phyloP scores from a whole-genome alignment of 2,329 filamentous ascomycete genomes.

The Aspergillus sergii region DNA sequence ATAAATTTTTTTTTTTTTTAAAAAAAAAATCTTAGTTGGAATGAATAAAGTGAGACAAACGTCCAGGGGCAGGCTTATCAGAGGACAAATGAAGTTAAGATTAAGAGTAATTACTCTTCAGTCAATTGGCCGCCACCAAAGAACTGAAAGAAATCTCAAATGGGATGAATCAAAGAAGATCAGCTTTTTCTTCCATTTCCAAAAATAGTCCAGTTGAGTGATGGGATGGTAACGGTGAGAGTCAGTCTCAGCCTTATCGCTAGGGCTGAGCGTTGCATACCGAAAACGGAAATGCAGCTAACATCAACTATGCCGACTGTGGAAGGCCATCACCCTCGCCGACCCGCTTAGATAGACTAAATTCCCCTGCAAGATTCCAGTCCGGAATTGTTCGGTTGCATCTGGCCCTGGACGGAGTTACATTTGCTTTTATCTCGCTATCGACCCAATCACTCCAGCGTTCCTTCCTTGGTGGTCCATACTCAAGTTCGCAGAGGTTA shows the following conservation, averaged over 20 bases:
- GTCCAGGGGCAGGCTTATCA: neutral
- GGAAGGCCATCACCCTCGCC: conserved; percentile 1
- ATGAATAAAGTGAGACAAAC: too few relatives aligned
- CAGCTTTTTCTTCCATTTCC: conserved; percentile 4
- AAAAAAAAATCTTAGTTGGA: too few relatives aligned
- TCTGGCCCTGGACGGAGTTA: conserved; percentile 5
- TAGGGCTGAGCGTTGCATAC: conserved; percentile 10
- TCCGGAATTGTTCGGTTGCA: conserved; percentile 15
- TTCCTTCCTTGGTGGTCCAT: conserved; percentile 15
- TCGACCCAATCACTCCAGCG: conserved; percentile 3
- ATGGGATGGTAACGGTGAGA: conserved; percentile 15
- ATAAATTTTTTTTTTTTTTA: too few relatives aligned
- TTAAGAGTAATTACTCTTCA: neutral
- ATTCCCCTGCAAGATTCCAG: neutral
- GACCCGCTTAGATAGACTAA: neutral
- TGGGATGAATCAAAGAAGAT: conserved; percentile 7
- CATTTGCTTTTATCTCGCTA: conserved; percentile 1
- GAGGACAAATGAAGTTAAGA: neutral
- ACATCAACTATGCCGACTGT: conserved; percentile 10
- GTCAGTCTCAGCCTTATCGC: neutral
- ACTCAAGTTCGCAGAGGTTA: neutral
- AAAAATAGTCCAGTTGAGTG: neutral
- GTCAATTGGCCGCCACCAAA: too few relatives aligned
- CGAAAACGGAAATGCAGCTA: conserved; percentile 24
- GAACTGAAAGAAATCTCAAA: neutral